A percentile compares a stretch with the other conserved stretches of the same genome.
Evolutionary conservation across 2,329 filamentous ascomycete species (phyloP).

Genomic region (Exserohilum turcica): DNA sequence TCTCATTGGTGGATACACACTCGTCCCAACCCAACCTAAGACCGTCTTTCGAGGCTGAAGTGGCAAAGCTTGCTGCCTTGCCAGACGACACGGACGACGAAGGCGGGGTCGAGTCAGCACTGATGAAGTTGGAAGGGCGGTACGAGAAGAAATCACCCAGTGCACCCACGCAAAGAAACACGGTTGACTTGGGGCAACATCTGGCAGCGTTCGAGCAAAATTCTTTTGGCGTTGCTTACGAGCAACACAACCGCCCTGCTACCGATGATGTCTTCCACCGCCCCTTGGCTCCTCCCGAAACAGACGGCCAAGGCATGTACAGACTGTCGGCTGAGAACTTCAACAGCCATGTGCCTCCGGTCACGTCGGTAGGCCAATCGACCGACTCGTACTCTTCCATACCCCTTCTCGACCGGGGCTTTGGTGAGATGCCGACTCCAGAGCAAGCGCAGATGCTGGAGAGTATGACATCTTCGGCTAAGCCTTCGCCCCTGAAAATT

Average conservation of each 20-base stretch:
- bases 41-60: constrained; percentile 84
- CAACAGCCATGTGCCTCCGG: constrained; percentile 29
- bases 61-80: constrained; percentile 83
- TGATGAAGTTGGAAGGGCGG: constrained; percentile 89
- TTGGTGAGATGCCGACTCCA: constrained; percentile 35
- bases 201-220: constrained; percentile 23
- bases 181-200: constrained; percentile 31
- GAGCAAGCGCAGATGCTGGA: constrained; percentile 45
- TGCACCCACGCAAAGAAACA: constrained; percentile 26
- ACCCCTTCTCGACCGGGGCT: constrained; percentile 73
- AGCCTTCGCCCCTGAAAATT: constrained; percentile 41
- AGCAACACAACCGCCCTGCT: constrained; percentile 24
- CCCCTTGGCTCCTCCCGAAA: constrained; percentile 25
- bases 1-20: constrained; percentile 56
- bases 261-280: constrained; percentile 36
- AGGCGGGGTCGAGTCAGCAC: constrained; percentile 87
- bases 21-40: constrained; percentile 62
- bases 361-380: constrained; percentile 60
- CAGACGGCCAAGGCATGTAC: constrained; percentile 39
- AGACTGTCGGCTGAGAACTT: constrained; percentile 41
- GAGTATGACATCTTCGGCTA: constrained; percentile 55
- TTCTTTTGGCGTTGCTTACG: constrained; percentile 25
- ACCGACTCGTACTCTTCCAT: constrained; percentile 77
- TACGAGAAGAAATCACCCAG: constrained; percentile 61
- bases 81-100: constrained; percentile 79